Conservation (phyloP, 768 basidiomycete species). For the Amanita subjunquillea region DNA sequence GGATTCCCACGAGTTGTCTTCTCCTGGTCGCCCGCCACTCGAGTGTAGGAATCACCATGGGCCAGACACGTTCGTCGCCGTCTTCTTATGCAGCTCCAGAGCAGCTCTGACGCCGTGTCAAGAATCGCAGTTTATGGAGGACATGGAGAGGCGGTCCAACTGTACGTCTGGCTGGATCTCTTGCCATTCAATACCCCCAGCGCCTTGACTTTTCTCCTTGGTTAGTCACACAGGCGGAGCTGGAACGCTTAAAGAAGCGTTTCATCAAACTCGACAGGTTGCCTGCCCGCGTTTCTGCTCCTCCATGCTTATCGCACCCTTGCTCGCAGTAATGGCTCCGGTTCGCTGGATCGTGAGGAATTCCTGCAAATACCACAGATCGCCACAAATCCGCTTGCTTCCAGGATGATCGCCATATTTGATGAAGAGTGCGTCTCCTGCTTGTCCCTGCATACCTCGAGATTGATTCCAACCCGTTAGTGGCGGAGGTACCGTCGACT, state of each 20-base stretch:
- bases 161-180: conserved; percentile 48
- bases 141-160: conserved; percentile 95
- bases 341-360: conserved; percentile 97
- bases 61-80: conserved; percentile 66
- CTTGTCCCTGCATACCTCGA: conserved; percentile 1
- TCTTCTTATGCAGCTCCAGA: not conserved
- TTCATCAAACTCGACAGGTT: conserved; percentile 99
- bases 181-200: too few relatives aligned
- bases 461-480: conserved; percentile 28
- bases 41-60: conserved; percentile 33
- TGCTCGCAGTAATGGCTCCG: conserved; percentile 74
- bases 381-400: conserved; percentile 92
- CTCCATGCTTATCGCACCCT: not conserved
- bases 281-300: not conserved
- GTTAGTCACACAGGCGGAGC: conserved; percentile 85
- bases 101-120: conserved; percentile 7
- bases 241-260: conserved; percentile 94
- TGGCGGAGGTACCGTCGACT: conserved; percentile 97
- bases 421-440: conserved; percentile 82
- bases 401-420: conserved; percentile 98
- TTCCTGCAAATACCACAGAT: conserved; percentile 99
- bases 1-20: too few relatives aligned
- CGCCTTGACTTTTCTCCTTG: not conserved
- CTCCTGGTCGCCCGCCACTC: not conserved
- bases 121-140: conserved; percentile 95